Conservation (phyloP, 164 flowering plant species). For the Tinospora cordifolia region DNA sequence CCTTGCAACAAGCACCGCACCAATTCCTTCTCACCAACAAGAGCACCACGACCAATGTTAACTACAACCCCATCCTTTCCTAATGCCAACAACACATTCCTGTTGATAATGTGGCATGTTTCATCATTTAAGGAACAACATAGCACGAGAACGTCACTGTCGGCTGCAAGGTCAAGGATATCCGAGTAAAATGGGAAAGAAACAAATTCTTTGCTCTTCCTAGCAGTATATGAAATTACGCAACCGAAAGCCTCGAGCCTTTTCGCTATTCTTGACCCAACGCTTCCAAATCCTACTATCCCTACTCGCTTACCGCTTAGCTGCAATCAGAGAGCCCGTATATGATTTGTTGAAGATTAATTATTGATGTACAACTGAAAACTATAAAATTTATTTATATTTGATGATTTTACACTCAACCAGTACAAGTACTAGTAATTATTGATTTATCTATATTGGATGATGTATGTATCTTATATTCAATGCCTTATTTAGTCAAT, state of each 20-base stretch:
- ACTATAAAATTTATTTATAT: not conserved
- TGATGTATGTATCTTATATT: too few relatives aligned
- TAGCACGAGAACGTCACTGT: constrained; percentile 43
- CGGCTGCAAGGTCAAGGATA: constrained; percentile 45
- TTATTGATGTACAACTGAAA: not conserved
- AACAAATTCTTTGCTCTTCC: constrained; percentile 36
- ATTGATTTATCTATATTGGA: too few relatives aligned
- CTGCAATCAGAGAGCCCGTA: constrained; percentile 23
- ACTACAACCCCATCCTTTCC: constrained; percentile 60
- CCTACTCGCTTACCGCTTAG: constrained; percentile 58
- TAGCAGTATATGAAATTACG: constrained; percentile 49
- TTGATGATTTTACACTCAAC: too few relatives aligned
- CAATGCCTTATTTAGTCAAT: too few relatives aligned
- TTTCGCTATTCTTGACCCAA: constrained; percentile 57
- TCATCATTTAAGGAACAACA: constrained; percentile 51
- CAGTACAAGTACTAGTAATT: too few relatives aligned
- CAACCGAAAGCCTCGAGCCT: constrained; percentile 65
- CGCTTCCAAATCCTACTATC: constrained; percentile 64
- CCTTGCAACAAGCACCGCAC: constrained; percentile 45
- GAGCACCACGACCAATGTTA: constrained; percentile 59
- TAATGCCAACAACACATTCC: constrained; percentile 47
- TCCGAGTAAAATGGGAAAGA: constrained; percentile 34
- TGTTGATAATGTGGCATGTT: constrained; percentile 54
- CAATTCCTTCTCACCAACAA: constrained; percentile 59
- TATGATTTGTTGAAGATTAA: too few relatives aligned